Conservation (phyloP, 2,329 filamentous ascomycete genomes). For the Colletotrichum lini region DNA sequence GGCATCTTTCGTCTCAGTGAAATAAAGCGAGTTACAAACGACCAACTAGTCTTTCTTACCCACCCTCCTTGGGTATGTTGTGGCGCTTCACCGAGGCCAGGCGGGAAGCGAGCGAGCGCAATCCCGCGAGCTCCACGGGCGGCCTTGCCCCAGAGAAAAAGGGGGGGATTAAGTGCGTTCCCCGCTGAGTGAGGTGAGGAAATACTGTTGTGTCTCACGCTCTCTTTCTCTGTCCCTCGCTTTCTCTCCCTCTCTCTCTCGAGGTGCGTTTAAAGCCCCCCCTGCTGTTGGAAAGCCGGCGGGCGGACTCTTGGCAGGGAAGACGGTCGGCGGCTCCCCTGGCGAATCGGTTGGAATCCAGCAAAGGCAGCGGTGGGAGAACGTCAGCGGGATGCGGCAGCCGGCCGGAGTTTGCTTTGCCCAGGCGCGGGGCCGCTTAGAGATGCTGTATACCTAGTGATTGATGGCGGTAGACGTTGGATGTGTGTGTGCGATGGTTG, state of each 20-base stretch:
- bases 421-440: conserved; percentile 11
- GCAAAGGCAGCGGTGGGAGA: neutral
- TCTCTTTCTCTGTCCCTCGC: no score
- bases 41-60: neutral
- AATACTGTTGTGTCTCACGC: no score
- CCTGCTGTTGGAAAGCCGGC: conserved; percentile 14
- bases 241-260: no score
- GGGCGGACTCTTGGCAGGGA: conserved; percentile 7
- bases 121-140: conserved; percentile 1
- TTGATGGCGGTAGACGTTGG: neutral
- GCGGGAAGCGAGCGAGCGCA: neutral
- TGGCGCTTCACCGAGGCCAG: conserved; percentile 5
- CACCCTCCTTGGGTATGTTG: neutral
- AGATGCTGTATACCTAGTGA: neutral
- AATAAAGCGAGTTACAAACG: neutral
- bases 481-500: conserved; percentile 4
- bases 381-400: conserved; percentile 16
- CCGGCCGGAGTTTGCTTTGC: neutral
- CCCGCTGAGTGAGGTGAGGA: neutral
- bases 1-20: conserved; percentile 41
- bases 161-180: neutral
- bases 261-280: neutral
- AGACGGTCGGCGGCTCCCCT: neutral
- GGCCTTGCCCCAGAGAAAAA: neutral
- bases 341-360: conserved; percentile 25